Conservation (phyloP, 768 basidiomycete species). For the Sporobolomyces phaffii region DNA sequence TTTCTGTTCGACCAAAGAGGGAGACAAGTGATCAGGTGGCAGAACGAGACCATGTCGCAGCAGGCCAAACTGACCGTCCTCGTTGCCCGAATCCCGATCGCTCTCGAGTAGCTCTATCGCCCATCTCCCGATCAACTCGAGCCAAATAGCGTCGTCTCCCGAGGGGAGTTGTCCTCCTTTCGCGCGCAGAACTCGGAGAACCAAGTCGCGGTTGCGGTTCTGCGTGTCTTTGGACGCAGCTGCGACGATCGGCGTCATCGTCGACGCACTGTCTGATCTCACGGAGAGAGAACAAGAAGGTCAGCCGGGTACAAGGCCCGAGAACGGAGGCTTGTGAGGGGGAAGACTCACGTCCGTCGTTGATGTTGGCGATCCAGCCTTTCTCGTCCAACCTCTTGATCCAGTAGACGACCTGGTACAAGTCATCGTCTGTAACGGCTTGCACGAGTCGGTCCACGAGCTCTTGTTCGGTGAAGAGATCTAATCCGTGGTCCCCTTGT, state of each 20-base stretch:
- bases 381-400: background rate
- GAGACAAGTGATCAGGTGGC: too few species aligned
- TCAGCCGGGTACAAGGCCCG: background rate
- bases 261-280: background rate
- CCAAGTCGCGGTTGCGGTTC: background rate
- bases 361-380: background rate
- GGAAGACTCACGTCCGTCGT: background rate
- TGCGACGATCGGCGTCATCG: conserved; percentile 5
- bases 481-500: background rate
- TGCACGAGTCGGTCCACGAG: conserved; percentile 16
- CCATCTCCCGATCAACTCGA: background rate
- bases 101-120: conserved; percentile 2
- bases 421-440: background rate
- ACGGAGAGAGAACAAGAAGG: background rate
- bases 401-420: background rate
- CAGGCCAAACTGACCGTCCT: background rate
- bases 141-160: background rate
- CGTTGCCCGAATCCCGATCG: background rate
- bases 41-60: background rate
- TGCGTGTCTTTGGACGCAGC: background rate
- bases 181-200: conserved; percentile 15
- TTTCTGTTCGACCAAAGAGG: background rate
- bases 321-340: background rate
- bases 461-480: conserved; percentile 17
- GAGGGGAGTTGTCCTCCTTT: conserved; percentile 13